Evolutionary conservation across 306 rosid species (phyloP).

Genomic region (Rosa persica): DNA sequence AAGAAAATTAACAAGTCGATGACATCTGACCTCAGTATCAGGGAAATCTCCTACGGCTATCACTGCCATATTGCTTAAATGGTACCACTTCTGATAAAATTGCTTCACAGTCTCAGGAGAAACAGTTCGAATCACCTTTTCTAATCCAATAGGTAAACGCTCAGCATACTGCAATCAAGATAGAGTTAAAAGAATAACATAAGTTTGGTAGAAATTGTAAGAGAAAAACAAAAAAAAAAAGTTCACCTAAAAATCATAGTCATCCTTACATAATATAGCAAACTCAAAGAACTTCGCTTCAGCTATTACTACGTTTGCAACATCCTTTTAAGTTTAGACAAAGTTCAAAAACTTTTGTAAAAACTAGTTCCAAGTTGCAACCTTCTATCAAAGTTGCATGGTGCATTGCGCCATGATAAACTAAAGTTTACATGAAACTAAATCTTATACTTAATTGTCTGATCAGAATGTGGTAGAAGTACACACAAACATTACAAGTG

Average conservation of each 20-base stretch:
- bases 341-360: neutral
- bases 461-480: neutral
- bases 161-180: slow-evolving; percentile 82
- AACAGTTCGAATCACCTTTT: slow-evolving; percentile 78
- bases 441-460: neutral
- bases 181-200: slow-evolving; percentile 22
- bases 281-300: neutral
- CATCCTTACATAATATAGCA: neutral
- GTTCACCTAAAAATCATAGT: neutral
- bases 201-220: slow-evolving; percentile 7
- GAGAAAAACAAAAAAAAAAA: neutral
- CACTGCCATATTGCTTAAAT: slow-evolving; percentile 90
- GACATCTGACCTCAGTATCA: slow-evolving; percentile 69
- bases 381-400: neutral
- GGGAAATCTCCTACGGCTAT: slow-evolving; percentile 95
- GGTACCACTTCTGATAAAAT: slow-evolving; percentile 88
- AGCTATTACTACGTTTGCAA: neutral
- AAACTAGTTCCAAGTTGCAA: neutral
- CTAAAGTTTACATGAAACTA: neutral
- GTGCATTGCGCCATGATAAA: neutral
- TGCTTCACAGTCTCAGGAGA: slow-evolving; percentile 77
- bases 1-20: slow-evolving; percentile 24
- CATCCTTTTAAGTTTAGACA: neutral
- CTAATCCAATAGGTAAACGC: slow-evolving; percentile 87
- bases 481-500: neutral